These are phyloP conservation scores for Syncephalastrum monosporum DNA, from an alignment of 371 early-diverging fungal genomes.

Conservation along the genomic window DNA sequence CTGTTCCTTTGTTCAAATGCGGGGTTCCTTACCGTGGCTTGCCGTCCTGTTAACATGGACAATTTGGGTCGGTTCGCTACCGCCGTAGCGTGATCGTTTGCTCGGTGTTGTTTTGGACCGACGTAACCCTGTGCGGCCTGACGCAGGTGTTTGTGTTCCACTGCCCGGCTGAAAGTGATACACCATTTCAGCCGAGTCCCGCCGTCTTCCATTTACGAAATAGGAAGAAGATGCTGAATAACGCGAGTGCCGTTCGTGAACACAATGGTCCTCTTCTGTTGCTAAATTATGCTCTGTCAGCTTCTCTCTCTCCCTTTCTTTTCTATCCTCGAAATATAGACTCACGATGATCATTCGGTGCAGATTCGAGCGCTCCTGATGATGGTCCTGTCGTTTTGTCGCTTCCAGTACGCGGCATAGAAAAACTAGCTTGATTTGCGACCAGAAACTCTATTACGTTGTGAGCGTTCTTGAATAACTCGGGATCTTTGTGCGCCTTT, in stretches of 20 bases:
- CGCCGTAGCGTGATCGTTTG: conserved; percentile 17
- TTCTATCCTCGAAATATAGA: too few species aligned
- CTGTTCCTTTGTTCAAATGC: background rate
- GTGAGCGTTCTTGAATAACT: conserved; percentile 48
- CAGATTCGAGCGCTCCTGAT: background rate
- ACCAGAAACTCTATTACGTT: conserved; percentile 52
- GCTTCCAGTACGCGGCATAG: conserved; percentile 24
- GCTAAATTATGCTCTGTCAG: too few species aligned
- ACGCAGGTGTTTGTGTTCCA: conserved; percentile 3
- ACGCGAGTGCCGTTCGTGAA: background rate
- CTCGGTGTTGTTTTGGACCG: conserved; percentile 26
- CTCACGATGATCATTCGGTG: too few species aligned
- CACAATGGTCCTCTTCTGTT: too few species aligned
- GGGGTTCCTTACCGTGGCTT: conserved; percentile 24
- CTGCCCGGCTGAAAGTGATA: background rate
- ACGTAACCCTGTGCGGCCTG: conserved; percentile 11
- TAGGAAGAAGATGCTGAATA: conserved; percentile 1
- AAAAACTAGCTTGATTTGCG: conserved; percentile 43
- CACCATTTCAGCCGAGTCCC: too few species aligned
- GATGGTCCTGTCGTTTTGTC: background rate
- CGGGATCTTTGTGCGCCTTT: conserved; percentile 35
- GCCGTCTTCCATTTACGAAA: too few species aligned
- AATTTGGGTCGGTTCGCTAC: conserved; percentile 20
- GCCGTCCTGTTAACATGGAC: conserved; percentile 30
- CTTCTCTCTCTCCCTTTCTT: too few species aligned